Conservation (phyloP, 129 eudicot genomes). For the Escallonia herrerae region DNA sequence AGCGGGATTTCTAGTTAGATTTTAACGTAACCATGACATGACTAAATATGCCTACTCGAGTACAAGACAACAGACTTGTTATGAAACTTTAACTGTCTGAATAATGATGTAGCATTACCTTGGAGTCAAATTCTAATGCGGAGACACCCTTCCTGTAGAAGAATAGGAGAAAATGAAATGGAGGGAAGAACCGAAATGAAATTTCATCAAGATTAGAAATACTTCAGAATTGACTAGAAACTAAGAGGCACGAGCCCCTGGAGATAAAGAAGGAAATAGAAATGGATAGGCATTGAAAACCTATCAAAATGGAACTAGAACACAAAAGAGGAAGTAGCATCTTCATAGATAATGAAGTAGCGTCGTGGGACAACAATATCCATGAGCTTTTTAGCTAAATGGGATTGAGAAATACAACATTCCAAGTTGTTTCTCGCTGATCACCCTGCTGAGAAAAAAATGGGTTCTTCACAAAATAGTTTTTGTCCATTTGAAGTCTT, state of each 20-base stretch:
- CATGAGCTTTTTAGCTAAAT: too few species aligned
- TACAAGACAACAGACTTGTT: background rate
- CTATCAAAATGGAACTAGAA: background rate
- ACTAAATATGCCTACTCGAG: background rate
- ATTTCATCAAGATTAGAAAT: background rate
- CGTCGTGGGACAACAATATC: too few species aligned
- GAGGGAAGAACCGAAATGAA: too few species aligned
- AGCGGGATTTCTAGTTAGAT: background rate
- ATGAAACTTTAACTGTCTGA: background rate
- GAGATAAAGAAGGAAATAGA: background rate
- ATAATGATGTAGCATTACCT: constrained; percentile 36
- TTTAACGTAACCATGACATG: background rate
- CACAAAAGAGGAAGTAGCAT: too few species aligned
- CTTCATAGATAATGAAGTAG: too few species aligned
- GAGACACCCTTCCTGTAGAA: constrained; percentile 59
- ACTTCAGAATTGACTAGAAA: background rate
- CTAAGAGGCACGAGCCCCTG: too few species aligned
- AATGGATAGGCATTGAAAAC: background rate
- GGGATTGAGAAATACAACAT: too few species aligned
- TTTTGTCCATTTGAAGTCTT: too few species aligned
- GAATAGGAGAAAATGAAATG: too few species aligned
- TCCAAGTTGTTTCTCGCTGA: too few species aligned
- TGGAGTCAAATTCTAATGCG: constrained; percentile 66
- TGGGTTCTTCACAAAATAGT: too few species aligned
- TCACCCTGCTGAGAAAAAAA: too few species aligned